Percentiles rank a stretch among this genome's conserved stretches.
Evolutionary conservation across 2,329 filamentous ascomycete genomes (phyloP).

Genomic region (Elsinoe necatrix): DNA sequence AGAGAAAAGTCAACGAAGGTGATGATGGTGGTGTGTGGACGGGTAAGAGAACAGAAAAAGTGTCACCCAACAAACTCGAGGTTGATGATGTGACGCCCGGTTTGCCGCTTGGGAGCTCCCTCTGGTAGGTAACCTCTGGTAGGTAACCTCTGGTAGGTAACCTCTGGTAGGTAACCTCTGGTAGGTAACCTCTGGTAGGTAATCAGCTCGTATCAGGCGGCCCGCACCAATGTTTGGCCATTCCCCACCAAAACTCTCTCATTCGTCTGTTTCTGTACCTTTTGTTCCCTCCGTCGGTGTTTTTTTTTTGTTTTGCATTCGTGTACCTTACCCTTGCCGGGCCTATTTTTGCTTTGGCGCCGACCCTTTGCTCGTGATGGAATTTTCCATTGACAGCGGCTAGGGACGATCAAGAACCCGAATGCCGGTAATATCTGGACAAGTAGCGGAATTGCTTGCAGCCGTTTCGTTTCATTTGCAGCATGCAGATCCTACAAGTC

Average conservation of each 20-base stretch:
- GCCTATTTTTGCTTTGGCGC: slow-evolving; percentile 13
- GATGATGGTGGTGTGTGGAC: slow-evolving; percentile 3
- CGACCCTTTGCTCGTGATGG: background rate
- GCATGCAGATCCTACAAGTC: background rate
- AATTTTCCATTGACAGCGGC: slow-evolving; percentile 13
- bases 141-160: too few relatives aligned
- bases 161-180: too few relatives aligned
- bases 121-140: too few relatives aligned
- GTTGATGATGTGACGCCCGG: slow-evolving; percentile 3
- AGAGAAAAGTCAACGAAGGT: background rate
- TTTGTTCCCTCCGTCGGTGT: background rate
- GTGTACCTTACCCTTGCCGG: slow-evolving; percentile 6
- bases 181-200: too few relatives aligned
- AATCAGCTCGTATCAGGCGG: background rate
- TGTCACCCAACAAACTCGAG: background rate
- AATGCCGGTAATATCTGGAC: background rate
- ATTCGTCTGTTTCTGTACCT: background rate
- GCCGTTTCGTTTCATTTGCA: background rate
- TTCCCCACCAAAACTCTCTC: background rate
- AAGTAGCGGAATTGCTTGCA: background rate
- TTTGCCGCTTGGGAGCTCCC: background rate
- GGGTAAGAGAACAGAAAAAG: slow-evolving; percentile 7
- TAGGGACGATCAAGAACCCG: background rate
- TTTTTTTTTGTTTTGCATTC: slow-evolving; percentile 13
- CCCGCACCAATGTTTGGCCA: background rate